These are phyloP conservation scores for Pseudopithomyces chartarum DNA, from an alignment of 2,329 filamentous ascomycete genomes.

Conservation along the genomic window DNA sequence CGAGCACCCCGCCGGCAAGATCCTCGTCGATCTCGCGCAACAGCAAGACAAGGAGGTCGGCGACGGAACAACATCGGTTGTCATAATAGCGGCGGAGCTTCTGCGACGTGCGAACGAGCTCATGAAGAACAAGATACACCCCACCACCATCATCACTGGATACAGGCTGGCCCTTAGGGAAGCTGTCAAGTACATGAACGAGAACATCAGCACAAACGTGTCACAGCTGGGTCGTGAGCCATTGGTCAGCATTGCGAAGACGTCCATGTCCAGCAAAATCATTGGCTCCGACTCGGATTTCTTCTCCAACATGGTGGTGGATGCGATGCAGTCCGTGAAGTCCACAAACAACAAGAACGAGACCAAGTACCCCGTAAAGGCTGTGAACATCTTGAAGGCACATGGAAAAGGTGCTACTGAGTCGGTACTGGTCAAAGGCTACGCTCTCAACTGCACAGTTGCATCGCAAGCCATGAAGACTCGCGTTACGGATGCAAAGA, in stretches of 20 bases:
- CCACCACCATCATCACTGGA: slow-evolving; percentile 98
- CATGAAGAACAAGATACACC: slow-evolving; percentile 99
- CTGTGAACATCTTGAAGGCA: slow-evolving; percentile 97
- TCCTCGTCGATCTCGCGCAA: slow-evolving; percentile 94
- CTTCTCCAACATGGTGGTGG: slow-evolving; percentile 96
- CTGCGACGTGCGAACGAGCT: slow-evolving; percentile 93
- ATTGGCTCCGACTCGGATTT: slow-evolving; percentile 96
- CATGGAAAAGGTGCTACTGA: slow-evolving; percentile 92
- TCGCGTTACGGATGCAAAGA: slow-evolving; percentile 89
- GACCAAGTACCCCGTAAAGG: slow-evolving; percentile 97
- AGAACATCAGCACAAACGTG: slow-evolving; percentile 96
- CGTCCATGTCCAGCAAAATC: slow-evolving; percentile 99
- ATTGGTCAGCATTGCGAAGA: slow-evolving; percentile 93
- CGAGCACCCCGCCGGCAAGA: slow-evolving; percentile 97
- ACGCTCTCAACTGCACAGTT: slow-evolving; percentile 97
- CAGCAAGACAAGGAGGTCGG: slow-evolving; percentile 99
- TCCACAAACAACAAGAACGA: slow-evolving; percentile 88
- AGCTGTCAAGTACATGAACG: slow-evolving; percentile 98
- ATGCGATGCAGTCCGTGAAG: slow-evolving; percentile 95
- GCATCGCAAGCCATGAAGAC: slow-evolving; percentile 98
- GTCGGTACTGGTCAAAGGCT: slow-evolving; percentile 91
- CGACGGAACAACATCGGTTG: slow-evolving; percentile 96
- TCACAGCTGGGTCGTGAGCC: slow-evolving; percentile 89
- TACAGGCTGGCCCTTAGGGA: slow-evolving; percentile 95
- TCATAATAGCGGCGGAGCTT: slow-evolving; percentile 95